Evolutionary conservation across 2,329 filamentous ascomycete genomes (phyloP).

Genomic region (Colletotrichum sp.): DNA sequence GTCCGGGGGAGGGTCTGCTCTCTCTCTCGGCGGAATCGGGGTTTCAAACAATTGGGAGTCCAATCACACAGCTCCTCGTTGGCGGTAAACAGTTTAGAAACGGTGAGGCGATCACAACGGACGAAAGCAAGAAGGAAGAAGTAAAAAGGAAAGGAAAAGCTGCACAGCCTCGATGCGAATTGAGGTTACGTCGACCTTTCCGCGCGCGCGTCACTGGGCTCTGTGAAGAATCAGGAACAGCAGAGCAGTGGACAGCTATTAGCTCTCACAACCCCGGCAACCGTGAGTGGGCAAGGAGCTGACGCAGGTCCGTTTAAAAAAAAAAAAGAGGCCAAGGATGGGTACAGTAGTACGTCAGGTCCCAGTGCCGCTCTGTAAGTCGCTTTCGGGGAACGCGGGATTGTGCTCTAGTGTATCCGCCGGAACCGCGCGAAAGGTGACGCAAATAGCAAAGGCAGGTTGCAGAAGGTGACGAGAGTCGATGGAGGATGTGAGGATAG

Average conservation of each 20-base stretch:
- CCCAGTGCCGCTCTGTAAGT: neutral
- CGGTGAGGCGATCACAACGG: neutral
- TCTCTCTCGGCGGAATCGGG: neutral
- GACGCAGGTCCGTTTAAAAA: slow-evolving; percentile 15
- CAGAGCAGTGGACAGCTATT: slow-evolving; percentile 12
- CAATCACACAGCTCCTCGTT: neutral
- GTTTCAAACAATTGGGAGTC: neutral
- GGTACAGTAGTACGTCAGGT: neutral
- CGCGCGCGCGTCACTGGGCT: neutral
- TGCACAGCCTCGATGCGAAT: neutral
- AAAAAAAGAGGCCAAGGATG: neutral
- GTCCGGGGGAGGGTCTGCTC: neutral
- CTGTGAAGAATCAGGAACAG: slow-evolving; percentile 2
- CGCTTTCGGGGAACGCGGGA: neutral
- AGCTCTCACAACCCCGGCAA: slow-evolving; percentile 11
- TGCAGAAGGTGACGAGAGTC: neutral
- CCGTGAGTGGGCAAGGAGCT: slow-evolving; percentile 13
- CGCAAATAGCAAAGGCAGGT: neutral
- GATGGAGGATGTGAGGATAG: neutral
- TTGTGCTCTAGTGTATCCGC: neutral
- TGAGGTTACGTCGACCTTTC: neutral
- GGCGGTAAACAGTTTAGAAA: neutral
- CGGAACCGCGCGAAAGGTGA: neutral
- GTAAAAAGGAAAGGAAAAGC: neutral
- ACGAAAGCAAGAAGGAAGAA: neutral